phyloP scores from a whole-genome alignment of 192 early-diverging fungal species.

The Linnemannia hyalina region DNA sequence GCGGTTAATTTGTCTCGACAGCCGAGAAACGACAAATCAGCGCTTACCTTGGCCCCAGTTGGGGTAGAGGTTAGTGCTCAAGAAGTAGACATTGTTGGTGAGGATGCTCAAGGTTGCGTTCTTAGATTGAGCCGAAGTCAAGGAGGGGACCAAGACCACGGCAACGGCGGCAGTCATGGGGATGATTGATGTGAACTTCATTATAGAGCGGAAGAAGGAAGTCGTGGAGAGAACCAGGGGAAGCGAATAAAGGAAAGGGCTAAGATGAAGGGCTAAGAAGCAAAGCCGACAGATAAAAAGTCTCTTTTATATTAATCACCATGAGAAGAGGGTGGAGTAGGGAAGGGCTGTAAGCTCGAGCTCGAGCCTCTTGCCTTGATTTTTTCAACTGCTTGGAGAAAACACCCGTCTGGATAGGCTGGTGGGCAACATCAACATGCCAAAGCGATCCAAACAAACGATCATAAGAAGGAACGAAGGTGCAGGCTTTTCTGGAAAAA shows the following conservation, averaged over 20 bases:
- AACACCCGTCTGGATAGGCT: not conserved
- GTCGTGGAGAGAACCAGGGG: not conserved
- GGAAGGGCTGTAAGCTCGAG: not conserved
- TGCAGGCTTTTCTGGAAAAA: not conserved
- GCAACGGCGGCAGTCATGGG: slow-evolving; percentile 13
- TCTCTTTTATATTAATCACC: not conserved
- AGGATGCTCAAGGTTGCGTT: slow-evolving; percentile 42
- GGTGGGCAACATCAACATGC: not conserved
- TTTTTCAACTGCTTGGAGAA: slow-evolving; percentile 5
- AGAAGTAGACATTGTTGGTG: slow-evolving; percentile 44
- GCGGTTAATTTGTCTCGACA: not conserved
- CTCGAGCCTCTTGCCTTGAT: not conserved
- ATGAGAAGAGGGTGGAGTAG: not conserved
- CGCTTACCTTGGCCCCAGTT: slow-evolving; percentile 48
- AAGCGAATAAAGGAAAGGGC: not conserved
- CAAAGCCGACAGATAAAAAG: not conserved
- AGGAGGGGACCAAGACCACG: slow-evolving; percentile 8
- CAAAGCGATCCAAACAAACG: not conserved
- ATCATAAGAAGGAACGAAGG: not conserved
- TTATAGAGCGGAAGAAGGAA: slow-evolving; percentile 4
- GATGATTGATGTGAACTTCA: slow-evolving; percentile 35
- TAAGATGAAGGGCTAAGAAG: not conserved
- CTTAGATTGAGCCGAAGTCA: slow-evolving; percentile 12
- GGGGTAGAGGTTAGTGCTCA: slow-evolving; percentile 32
- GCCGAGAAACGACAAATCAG: not conserved